A percentile compares a stretch with the other conserved stretches of the same genome.
Conservation (phyloP, 2,329 filamentous ascomycete species). For the Diaporthe ilicicola region DNA sequence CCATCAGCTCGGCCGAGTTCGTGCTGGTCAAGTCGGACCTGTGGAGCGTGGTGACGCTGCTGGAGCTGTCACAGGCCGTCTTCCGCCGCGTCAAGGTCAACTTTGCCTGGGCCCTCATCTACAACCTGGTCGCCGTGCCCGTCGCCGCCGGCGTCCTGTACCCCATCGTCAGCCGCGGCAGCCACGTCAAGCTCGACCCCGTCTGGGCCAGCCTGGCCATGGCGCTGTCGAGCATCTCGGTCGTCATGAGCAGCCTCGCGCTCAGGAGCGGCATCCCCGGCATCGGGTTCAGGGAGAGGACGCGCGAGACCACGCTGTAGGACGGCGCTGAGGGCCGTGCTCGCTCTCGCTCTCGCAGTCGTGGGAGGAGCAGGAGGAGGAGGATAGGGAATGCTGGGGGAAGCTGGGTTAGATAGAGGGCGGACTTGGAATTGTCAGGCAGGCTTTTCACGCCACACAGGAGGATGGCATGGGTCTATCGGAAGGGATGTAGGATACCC, state of each 20-base stretch:
- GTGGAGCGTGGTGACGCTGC: constrained; percentile 74
- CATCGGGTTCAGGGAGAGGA: constrained; percentile 53
- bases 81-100: constrained; percentile 85
- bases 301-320: constrained; percentile 24
- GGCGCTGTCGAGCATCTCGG: constrained; percentile 90
- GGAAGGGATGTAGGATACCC: constrained; percentile 1
- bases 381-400: not conserved
- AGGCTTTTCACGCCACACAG: not conserved
- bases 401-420: not conserved
- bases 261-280: constrained; percentile 62
- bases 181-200: constrained; percentile 73
- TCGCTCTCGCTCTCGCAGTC: not conserved
- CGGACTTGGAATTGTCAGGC: too few relatives aligned
- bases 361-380: not conserved
- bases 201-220: constrained; percentile 93
- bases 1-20: constrained; percentile 82
- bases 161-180: constrained; percentile 55
- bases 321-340: not conserved
- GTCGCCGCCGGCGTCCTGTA: constrained; percentile 84
- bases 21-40: constrained; percentile 81
- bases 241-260: constrained; percentile 82
- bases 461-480: not conserved
- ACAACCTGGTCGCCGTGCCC: constrained; percentile 81
- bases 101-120: constrained; percentile 85
- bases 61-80: constrained; percentile 75